Percentiles rank a stretch among this genome's conserved stretches.
Conservation (phyloP, 139 green algal species). For the Pleodorina starrii region DNA sequence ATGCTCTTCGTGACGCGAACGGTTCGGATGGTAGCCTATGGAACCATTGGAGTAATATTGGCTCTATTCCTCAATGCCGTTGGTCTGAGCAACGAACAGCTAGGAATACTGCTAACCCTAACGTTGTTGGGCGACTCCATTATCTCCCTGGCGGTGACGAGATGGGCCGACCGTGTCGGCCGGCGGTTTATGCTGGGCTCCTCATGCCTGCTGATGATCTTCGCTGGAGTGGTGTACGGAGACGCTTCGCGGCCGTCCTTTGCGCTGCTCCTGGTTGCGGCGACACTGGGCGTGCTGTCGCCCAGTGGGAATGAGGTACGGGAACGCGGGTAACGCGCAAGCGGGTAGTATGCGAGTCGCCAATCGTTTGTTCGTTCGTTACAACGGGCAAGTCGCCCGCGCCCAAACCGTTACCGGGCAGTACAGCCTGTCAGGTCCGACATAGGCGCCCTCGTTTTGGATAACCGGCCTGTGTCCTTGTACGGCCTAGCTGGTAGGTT, state of each 20-base stretch:
- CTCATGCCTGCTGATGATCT: slow-evolving; percentile 16
- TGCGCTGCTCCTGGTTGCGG: slow-evolving; percentile 22
- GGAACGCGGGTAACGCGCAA: too few species aligned
- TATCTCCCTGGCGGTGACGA: not conserved
- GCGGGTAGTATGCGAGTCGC: too few species aligned
- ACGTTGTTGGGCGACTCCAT: slow-evolving; percentile 34
- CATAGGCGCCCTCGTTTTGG: too few species aligned
- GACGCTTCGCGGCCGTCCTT: not conserved
- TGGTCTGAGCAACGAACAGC: slow-evolving; percentile 5
- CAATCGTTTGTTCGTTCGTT: too few species aligned
- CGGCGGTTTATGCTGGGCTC: not conserved
- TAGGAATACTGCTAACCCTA: slow-evolving; percentile 4
- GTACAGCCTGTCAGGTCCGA: too few species aligned
- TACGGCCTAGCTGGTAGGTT: too few species aligned
- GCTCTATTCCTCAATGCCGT: slow-evolving; percentile 27
- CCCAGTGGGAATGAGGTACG: slow-evolving; percentile 38
- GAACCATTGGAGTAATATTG: not conserved
- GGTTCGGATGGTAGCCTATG: slow-evolving; percentile 11
- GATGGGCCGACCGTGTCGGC: not conserved
- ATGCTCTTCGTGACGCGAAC: not conserved
- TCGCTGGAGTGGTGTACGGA: not conserved
- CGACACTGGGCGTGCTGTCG: slow-evolving; percentile 37
- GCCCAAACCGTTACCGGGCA: too few species aligned
- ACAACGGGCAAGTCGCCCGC: too few species aligned
- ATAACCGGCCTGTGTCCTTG: too few species aligned